Conservation (phyloP, 768 basidiomycete species). For the Neoboletus subvelutipes region DNA sequence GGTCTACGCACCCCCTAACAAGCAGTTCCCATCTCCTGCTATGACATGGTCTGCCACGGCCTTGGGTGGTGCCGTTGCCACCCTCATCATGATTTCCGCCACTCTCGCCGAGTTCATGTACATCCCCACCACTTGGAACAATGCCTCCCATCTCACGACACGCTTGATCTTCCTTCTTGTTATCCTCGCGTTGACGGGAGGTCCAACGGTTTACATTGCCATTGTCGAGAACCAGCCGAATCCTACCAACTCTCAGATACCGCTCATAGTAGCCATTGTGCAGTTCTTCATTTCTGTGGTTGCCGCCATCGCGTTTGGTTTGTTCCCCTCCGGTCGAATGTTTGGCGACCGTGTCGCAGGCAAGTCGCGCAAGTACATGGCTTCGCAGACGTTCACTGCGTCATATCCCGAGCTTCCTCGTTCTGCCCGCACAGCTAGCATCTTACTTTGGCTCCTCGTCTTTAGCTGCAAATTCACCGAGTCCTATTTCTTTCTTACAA, state of each 20-base stretch:
- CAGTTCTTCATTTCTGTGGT: constrained; percentile 91
- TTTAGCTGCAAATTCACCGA: constrained; percentile 97
- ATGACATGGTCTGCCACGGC: constrained; percentile 97
- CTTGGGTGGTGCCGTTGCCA: constrained; percentile 93
- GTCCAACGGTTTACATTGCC: constrained; percentile 93
- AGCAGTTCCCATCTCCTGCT: constrained; percentile 68
- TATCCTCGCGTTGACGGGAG: constrained; percentile 89
- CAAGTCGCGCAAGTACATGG: constrained; percentile 97
- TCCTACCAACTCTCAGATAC: constrained; percentile 55
- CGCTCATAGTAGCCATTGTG: constrained; percentile 89
- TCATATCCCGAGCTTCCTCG: constrained; percentile 83
- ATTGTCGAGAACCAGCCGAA: constrained; percentile 67
- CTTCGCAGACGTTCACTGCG: constrained; percentile 98
- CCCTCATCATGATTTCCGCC: constrained; percentile 89
- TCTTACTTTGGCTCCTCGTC: constrained; percentile 86
- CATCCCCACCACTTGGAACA: constrained; percentile 99
- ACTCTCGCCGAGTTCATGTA: constrained; percentile 95
- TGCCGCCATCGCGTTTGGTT: constrained; percentile 77
- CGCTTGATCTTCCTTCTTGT: constrained; percentile 90
- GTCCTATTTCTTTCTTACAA: constrained; percentile 97
- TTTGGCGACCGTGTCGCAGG: constrained; percentile 98
- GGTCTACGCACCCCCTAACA: constrained; percentile 76
- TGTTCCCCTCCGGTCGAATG: constrained; percentile 96
- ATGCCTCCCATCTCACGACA: constrained; percentile 93
- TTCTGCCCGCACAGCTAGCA: constrained; percentile 76